Evolutionary conservation across 768 basidiomycete species (phyloP).

Genomic region (Mrakia hoshinonis): DNA sequence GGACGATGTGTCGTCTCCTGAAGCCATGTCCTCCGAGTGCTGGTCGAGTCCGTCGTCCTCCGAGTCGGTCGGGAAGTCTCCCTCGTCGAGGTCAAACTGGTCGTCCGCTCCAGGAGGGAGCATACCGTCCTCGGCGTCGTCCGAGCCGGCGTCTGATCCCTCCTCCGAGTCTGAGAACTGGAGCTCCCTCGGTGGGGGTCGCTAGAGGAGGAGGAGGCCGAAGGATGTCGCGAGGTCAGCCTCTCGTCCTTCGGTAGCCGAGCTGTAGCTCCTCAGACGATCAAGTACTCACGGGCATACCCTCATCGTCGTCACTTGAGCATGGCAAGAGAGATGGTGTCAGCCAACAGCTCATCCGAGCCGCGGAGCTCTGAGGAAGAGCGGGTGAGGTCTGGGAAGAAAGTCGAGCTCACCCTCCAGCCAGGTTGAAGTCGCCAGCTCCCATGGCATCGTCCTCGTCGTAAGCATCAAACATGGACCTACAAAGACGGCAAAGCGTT

Average conservation of each 20-base stretch:
- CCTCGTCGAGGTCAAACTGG: slow-evolving; percentile 28
- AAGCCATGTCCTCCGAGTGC: slow-evolving; percentile 35
- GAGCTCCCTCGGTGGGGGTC: slow-evolving; percentile 54
- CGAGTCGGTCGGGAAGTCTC: slow-evolving; percentile 30
- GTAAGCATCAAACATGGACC: slow-evolving; percentile 21
- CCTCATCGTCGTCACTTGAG: slow-evolving; percentile 23
- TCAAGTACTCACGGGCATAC: slow-evolving; percentile 24
- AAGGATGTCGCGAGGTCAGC: background rate
- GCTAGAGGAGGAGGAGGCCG: slow-evolving; percentile 38
- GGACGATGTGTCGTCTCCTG: slow-evolving; percentile 47
- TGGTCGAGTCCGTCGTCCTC: slow-evolving; percentile 41
- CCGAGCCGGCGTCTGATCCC: slow-evolving; percentile 30
- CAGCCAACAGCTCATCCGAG: slow-evolving; percentile 40
- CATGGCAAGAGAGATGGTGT: background rate
- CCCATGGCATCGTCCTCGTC: slow-evolving; percentile 29
- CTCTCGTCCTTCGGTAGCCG: background rate
- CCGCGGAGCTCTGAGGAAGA: background rate
- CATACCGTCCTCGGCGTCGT: slow-evolving; percentile 24
- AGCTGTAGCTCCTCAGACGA: background rate
- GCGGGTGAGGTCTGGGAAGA: background rate
- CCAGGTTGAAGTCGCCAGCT: slow-evolving; percentile 30
- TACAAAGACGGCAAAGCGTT: background rate
- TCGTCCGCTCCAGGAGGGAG: slow-evolving; percentile 27
- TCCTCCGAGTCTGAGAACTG: slow-evolving; percentile 49
- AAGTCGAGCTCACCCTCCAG: slow-evolving; percentile 33